Evolutionary conservation across 2,329 filamentous ascomycete species (phyloP).

Genomic region (Furcasterigmium furcatum): DNA sequence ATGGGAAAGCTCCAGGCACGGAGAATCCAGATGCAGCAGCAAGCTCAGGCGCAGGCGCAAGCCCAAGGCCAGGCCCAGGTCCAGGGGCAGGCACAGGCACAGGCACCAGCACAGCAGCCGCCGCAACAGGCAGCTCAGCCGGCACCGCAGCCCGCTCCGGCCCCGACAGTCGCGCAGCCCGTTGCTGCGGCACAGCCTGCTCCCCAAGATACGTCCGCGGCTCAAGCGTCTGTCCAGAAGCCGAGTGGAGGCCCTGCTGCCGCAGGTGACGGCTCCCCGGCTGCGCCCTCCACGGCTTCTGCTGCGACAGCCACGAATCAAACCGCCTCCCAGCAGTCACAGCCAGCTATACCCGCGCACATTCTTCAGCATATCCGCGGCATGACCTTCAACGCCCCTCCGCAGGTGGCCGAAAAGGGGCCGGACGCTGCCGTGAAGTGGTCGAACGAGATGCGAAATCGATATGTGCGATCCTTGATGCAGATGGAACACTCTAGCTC

Average conservation of each 20-base stretch:
- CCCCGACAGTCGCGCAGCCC: slow-evolving; percentile 6
- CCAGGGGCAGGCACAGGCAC: slow-evolving; percentile 14
- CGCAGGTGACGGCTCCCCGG: slow-evolving; percentile 6
- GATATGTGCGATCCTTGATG: slow-evolving; percentile 44
- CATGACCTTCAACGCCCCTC: slow-evolving; percentile 43
- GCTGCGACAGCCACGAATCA: slow-evolving; percentile 1
- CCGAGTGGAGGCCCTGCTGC: background rate
- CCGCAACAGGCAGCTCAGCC: slow-evolving; percentile 7
- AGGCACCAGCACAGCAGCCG: slow-evolving; percentile 13
- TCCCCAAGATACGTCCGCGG: background rate
- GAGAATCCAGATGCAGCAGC: slow-evolving; percentile 28
- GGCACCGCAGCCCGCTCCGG: slow-evolving; percentile 3
- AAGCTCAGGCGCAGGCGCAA: slow-evolving; percentile 25
- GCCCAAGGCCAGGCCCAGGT: slow-evolving; percentile 15
- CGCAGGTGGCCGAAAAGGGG: slow-evolving; percentile 37
- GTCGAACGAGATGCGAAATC: slow-evolving; percentile 42
- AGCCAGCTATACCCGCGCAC: slow-evolving; percentile 33
- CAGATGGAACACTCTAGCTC: slow-evolving; percentile 44
- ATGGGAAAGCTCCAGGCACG: slow-evolving; percentile 43
- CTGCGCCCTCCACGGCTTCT: slow-evolving; percentile 1
- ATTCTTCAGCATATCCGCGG: slow-evolving; percentile 44
- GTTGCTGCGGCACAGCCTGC: background rate
- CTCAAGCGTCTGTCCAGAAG: background rate
- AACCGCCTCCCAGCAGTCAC: slow-evolving; percentile 7
- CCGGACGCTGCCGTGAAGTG: slow-evolving; percentile 42